Percentiles rank a stretch among this genome's conserved stretches.
These are phyloP conservation scores for Inonotus hispidus DNA, from an alignment of 1,284 basidiomycete species.

Conservation along the genomic window DNA sequence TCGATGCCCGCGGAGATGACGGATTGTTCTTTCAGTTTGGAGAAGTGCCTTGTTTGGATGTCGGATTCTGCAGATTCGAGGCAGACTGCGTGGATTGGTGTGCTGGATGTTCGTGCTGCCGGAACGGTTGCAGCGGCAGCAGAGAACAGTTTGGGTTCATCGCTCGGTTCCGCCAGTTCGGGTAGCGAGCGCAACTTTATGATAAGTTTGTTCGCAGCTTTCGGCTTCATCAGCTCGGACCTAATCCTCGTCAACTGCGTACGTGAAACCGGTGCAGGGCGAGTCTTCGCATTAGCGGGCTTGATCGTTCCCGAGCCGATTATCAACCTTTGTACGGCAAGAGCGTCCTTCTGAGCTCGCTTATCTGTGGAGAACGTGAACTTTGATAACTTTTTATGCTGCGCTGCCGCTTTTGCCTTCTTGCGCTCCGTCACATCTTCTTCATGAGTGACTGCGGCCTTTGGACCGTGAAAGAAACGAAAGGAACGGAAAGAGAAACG, in stretches of 20 bases:
- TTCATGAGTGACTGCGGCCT: constrained; percentile 31
- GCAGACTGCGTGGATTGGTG: constrained; percentile 73
- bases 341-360: constrained; percentile 57
- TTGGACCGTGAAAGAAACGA: constrained; percentile 33
- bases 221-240: constrained; percentile 57
- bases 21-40: constrained; percentile 31
- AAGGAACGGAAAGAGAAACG: constrained; percentile 36
- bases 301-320: constrained; percentile 43
- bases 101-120: constrained; percentile 26
- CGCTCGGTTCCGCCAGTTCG: constrained; percentile 29
- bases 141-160: constrained; percentile 23
- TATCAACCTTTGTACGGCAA: constrained; percentile 61
- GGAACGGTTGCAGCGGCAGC: constrained; percentile 14
- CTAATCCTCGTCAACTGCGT: constrained; percentile 64
- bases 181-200: constrained; percentile 55
- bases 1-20: constrained; percentile 47
- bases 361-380: constrained; percentile 40
- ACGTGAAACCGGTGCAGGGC: constrained; percentile 35
- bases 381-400: constrained; percentile 29
- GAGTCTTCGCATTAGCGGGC: constrained; percentile 32
- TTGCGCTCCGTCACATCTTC: constrained; percentile 38
- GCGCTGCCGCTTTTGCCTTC: constrained; percentile 31
- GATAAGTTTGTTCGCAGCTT: constrained; percentile 65
- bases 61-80: constrained; percentile 56
- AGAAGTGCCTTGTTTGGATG: constrained; percentile 50